phyloP scores from a whole-genome alignment of 306 rosid genomes.

The Fagus crenata region DNA sequence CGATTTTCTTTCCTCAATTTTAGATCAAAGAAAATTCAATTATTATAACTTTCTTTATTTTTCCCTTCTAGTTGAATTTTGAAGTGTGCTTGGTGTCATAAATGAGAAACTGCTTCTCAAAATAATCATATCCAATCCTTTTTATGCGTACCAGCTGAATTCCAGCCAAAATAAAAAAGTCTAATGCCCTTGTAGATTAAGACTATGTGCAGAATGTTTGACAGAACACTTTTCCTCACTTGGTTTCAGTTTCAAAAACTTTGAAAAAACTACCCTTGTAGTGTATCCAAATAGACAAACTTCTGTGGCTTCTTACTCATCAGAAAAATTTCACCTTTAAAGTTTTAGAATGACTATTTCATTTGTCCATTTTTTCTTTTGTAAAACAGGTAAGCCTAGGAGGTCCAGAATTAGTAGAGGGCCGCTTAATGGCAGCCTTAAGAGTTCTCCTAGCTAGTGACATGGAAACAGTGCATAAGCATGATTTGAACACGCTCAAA shows the following conservation, averaged over 20 bases:
- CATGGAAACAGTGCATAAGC: conserved; percentile 48
- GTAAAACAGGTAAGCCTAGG: conserved; percentile 74
- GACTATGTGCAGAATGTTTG: conserved; percentile 3
- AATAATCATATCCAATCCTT: background rate
- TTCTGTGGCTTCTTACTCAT: background rate
- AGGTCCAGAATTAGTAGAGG: conserved; percentile 70
- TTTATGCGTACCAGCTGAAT: background rate
- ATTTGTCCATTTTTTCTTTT: background rate
- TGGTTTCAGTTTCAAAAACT: background rate
- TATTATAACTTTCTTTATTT: background rate
- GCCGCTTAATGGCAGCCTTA: conserved; percentile 83
- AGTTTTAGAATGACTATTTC: background rate
- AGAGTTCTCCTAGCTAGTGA: conserved; percentile 63
- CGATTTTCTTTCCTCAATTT: background rate
- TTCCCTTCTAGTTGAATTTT: background rate
- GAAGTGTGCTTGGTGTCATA: background rate
- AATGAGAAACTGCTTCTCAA: background rate
- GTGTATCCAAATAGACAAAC: background rate
- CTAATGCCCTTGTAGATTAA: background rate
- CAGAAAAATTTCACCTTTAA: background rate
- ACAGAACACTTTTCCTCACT: background rate
- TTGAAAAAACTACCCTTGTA: background rate
- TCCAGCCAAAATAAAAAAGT: background rate
- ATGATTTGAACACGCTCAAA: conserved; percentile 59
- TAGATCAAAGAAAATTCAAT: background rate